Conservation (phyloP, 2,329 filamentous ascomycete genomes). For the Sarocladium brachiariae region DNA sequence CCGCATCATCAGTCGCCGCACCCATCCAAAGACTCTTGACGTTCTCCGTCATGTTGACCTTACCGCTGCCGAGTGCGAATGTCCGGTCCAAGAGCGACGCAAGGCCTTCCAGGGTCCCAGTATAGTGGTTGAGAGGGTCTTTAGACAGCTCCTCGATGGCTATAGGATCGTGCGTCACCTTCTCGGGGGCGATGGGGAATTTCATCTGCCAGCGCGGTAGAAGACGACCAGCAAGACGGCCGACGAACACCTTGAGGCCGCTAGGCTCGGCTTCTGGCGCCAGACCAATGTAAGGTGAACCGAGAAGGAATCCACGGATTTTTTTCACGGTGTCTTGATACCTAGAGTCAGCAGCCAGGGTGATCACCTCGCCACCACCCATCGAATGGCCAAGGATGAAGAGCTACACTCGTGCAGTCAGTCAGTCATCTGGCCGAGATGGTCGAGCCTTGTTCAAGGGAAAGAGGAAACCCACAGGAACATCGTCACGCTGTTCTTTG, state of each 20-base stretch:
- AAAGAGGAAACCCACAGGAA: slow-evolving; percentile 21
- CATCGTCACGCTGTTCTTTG: slow-evolving; percentile 40
- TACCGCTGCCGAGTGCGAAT: slow-evolving; percentile 49
- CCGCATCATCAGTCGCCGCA: slow-evolving; percentile 69
- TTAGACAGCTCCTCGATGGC: slow-evolving; percentile 53
- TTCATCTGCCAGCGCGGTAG: slow-evolving; percentile 62
- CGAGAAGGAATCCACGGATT: slow-evolving; percentile 67
- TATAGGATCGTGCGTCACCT: slow-evolving; percentile 60
- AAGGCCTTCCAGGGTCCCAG: slow-evolving; percentile 76
- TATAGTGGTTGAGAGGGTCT: slow-evolving; percentile 73
- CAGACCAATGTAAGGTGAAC: slow-evolving; percentile 74
- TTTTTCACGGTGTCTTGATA: slow-evolving; percentile 49
- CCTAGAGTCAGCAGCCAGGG: slow-evolving; percentile 42
- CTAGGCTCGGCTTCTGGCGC: slow-evolving; percentile 58
- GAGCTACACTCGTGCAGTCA: slow-evolving; percentile 45
- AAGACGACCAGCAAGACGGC: slow-evolving; percentile 60
- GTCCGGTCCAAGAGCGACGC: slow-evolving; percentile 72
- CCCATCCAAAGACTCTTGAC: slow-evolving; percentile 62
- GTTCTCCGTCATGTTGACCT: slow-evolving; percentile 41
- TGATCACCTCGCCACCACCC: slow-evolving; percentile 74
- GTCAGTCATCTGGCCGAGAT: neutral
- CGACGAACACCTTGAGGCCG: slow-evolving; percentile 54
- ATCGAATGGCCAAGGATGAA: slow-evolving; percentile 90
- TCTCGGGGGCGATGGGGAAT: slow-evolving; percentile 55
- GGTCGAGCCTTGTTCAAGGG: neutral